Conservation (phyloP, 2,329 filamentous ascomycete genomes). For the Pestalotiopsis sp. region DNA sequence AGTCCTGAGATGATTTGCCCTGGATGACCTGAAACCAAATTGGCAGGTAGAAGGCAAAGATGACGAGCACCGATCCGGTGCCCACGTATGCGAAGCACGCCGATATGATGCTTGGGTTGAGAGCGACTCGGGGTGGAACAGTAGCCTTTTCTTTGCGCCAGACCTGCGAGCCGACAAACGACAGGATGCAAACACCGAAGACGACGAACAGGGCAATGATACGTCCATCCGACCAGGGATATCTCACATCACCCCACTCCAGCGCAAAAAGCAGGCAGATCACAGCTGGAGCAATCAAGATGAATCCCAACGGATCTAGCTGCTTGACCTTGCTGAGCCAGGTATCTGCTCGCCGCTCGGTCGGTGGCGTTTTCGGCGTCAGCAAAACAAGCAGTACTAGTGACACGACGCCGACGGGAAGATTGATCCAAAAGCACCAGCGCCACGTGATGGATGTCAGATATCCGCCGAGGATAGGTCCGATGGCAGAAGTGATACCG, state of each 20-base stretch:
- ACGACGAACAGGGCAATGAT: constrained; percentile 8
- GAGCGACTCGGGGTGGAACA: background rate
- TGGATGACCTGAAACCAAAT: constrained; percentile 7
- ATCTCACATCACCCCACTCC: constrained; percentile 8
- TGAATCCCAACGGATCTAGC: background rate
- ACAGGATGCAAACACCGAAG: background rate
- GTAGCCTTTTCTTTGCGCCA: constrained; percentile 4
- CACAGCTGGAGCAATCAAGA: background rate
- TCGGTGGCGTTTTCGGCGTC: background rate
- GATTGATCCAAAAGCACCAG: constrained; percentile 14
- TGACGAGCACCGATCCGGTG: background rate
- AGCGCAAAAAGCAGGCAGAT: constrained; percentile 2
- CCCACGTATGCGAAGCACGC: background rate
- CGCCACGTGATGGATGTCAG: background rate
- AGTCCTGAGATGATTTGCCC: background rate
- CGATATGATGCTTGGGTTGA: background rate
- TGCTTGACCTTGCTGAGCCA: constrained; percentile 1
- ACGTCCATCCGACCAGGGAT: constrained; percentile 1
- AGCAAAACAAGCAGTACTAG: background rate
- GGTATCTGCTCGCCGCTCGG: background rate
- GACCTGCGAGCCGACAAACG: background rate
- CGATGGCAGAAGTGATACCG: constrained; percentile 4
- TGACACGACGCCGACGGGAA: constrained; percentile 2
- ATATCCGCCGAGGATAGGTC: background rate
- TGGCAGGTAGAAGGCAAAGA: background rate